Evolutionary conservation across 2,329 filamentous ascomycete genomes (phyloP).

Genomic region (Aureobasidium sp.): DNA sequence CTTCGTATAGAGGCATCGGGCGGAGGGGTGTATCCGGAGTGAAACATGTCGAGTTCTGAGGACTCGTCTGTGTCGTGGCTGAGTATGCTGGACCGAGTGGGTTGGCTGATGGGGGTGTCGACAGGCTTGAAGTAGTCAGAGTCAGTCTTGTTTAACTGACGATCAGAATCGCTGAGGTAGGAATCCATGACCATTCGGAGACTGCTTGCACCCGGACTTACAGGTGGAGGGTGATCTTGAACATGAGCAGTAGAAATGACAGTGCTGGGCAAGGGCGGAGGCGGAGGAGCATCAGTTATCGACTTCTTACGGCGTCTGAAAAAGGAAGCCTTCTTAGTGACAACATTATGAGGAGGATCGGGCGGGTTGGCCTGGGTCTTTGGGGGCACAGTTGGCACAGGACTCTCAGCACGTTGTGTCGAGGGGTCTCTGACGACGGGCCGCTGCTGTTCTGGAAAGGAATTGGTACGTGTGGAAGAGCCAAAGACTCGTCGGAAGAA

Average conservation of each 20-base stretch:
- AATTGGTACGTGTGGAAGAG: constrained; percentile 50
- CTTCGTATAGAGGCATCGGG: constrained; percentile 61
- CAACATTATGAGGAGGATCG: constrained; percentile 20
- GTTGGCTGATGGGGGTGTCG: constrained; percentile 18
- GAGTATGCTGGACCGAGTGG: constrained; percentile 23
- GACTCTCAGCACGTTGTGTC: constrained; percentile 9
- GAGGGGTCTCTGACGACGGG: constrained; percentile 16
- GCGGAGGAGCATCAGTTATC: constrained; percentile 57
- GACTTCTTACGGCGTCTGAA: constrained; percentile 93
- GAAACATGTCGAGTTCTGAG: constrained; percentile 55
- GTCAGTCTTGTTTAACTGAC: not conserved
- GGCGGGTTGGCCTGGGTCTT: constrained; percentile 10
- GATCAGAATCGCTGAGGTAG: constrained; percentile 49
- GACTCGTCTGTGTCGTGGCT: constrained; percentile 26
- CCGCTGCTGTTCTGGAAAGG: constrained; percentile 28
- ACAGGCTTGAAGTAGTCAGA: not conserved
- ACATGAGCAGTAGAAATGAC: constrained; percentile 17
- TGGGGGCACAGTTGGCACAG: not conserved
- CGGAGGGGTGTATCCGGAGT: constrained; percentile 67
- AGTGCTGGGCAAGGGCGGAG: constrained; percentile 49
- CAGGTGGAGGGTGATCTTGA: constrained; percentile 43
- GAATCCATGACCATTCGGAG: constrained; percentile 81
- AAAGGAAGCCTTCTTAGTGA: constrained; percentile 91
- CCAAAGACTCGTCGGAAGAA: constrained; percentile 94
- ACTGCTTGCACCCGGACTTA: constrained; percentile 61